Conservation (phyloP, 208 protist genomes). For the Wallacemonas sp. region DNA sequence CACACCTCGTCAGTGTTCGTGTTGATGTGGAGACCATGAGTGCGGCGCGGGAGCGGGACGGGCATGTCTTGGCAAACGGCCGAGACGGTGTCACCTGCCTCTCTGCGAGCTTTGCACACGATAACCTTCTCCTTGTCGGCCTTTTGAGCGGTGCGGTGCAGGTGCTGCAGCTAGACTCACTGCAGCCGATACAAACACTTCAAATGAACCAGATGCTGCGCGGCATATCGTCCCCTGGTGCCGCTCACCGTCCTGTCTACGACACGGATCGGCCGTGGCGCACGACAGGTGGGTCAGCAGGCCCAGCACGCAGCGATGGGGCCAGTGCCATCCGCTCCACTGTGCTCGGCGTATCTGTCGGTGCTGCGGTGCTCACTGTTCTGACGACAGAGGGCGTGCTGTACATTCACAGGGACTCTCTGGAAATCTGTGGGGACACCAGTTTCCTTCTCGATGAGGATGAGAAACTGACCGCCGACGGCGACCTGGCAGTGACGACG, state of each 20-base stretch:
- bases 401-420: slow-evolving; percentile 26
- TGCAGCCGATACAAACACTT: slow-evolving; percentile 11
- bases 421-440: slow-evolving; percentile 2
- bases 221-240: background rate
- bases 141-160: slow-evolving; percentile 57
- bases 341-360: slow-evolving; percentile 31
- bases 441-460: slow-evolving; percentile 7
- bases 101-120: slow-evolving; percentile 24
- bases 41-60: slow-evolving; percentile 49
- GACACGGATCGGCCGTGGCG: background rate
- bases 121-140: slow-evolving; percentile 44
- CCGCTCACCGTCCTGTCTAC: background rate
- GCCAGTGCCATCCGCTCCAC: background rate
- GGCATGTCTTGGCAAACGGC: slow-evolving; percentile 50
- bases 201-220: slow-evolving; percentile 17
- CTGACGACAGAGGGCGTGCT: slow-evolving; percentile 35
- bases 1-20: slow-evolving; percentile 39
- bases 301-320: background rate
- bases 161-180: slow-evolving; percentile 49
- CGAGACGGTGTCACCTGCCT: slow-evolving; percentile 38
- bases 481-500: background rate
- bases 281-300: background rate
- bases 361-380: slow-evolving; percentile 23
- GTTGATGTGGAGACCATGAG: slow-evolving; percentile 9
- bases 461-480: background rate